phyloP scores from a whole-genome alignment of 164 flowering plant genomes.

The Annona squamosa region DNA sequence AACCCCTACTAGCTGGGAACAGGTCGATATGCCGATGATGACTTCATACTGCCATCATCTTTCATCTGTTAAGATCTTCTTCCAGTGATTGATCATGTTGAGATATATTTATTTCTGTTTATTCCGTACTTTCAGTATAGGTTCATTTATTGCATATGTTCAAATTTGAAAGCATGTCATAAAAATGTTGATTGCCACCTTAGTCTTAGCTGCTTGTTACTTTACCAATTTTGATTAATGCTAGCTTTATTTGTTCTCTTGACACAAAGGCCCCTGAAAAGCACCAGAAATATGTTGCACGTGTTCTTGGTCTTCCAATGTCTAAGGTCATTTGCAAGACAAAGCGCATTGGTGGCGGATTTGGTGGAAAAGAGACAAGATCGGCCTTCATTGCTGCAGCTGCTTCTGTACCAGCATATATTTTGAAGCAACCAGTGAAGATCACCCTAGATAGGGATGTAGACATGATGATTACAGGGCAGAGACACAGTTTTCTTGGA shows the following conservation, averaged over 20 bases:
- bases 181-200: neutral
- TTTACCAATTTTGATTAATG: neutral
- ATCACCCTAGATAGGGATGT: slow-evolving; percentile 79
- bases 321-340: slow-evolving; percentile 97
- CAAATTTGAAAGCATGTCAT: neutral
- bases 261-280: slow-evolving; percentile 79
- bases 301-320: slow-evolving; percentile 87
- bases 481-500: slow-evolving; percentile 96
- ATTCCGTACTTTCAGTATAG: too few species aligned
- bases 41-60: too few species aligned
- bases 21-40: too few species aligned
- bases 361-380: slow-evolving; percentile 98
- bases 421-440: slow-evolving; percentile 80
- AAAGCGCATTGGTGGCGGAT: slow-evolving; percentile 96
- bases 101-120: too few species aligned
- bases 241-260: neutral
- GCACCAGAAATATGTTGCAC: slow-evolving; percentile 85
- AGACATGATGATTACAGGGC: slow-evolving; percentile 96
- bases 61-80: too few species aligned
- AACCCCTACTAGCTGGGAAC: too few species aligned
- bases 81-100: too few species aligned
- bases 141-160: neutral
- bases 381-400: slow-evolving; percentile 78
- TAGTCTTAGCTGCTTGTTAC: neutral
- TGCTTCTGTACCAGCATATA: slow-evolving; percentile 80